Percentiles rank a stretch among this genome's conserved stretches.
These are phyloP conservation scores for Polychaeton citri DNA, from an alignment of 2,329 filamentous ascomycete genomes.

Conservation along the genomic window DNA sequence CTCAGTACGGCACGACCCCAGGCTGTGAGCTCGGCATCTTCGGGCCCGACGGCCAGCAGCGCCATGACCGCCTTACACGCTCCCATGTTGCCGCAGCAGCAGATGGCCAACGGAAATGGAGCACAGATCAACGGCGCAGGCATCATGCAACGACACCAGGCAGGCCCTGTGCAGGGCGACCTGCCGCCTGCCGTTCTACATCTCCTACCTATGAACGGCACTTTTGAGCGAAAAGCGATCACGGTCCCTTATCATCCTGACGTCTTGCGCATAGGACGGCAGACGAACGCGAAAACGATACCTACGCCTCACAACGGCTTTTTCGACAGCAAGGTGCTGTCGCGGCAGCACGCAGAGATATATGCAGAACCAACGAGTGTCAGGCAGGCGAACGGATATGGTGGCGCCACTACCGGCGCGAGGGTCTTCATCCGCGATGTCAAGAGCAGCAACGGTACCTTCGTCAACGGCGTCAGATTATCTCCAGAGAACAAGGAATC, in stretches of 20 bases:
- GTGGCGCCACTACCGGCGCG: conserved; percentile 33
- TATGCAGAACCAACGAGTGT: conserved; percentile 50
- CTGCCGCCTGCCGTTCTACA: conserved; percentile 62
- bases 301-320: conserved; percentile 86
- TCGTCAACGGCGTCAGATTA: conserved; percentile 82
- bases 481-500: conserved; percentile 94
- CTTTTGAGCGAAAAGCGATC: conserved; percentile 95
- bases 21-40: conserved; percentile 44
- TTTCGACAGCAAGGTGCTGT: conserved; percentile 96
- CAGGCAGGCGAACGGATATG: conserved; percentile 27
- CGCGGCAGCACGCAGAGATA: conserved; percentile 88
- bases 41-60: conserved; percentile 46
- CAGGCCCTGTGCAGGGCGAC: conserved; percentile 27
- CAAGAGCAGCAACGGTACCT: conserved; percentile 97
- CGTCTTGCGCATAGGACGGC: conserved; percentile 82
- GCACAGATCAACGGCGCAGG: conserved; percentile 44
- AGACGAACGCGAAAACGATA: conserved; percentile 93
- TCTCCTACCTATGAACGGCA: conserved; percentile 82
- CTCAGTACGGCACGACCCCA: conserved; percentile 49
- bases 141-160: conserved; percentile 23
- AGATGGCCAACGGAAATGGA: conserved; percentile 45
- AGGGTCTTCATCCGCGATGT: conserved; percentile 95
- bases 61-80: conserved; percentile 51
- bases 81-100: conserved; percentile 54
- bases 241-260: conserved; percentile 88